Evolutionary conservation across 495 filamentous ascomycete species (phyloP).

Genomic region (Penicillium parvum): DNA sequence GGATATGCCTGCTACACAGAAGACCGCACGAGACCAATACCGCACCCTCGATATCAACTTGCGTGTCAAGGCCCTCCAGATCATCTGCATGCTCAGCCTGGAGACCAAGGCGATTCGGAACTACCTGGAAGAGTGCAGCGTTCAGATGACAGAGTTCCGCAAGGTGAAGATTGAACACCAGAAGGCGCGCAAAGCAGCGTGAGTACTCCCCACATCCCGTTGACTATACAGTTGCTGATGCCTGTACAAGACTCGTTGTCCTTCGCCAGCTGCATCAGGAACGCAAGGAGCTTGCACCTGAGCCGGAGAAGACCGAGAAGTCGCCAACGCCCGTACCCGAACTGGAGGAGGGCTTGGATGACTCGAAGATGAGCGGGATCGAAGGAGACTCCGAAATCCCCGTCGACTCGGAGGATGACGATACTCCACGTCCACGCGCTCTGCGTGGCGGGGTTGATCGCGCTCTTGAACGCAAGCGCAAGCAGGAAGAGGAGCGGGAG

Average conservation of each 20-base stretch:
- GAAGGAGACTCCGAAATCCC: conserved; percentile 49
- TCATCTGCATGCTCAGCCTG: conserved; percentile 80
- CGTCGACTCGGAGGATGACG: conserved; percentile 62
- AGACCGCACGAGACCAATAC: conserved; percentile 70
- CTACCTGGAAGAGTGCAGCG: conserved; percentile 85
- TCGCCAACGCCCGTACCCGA: conserved; percentile 63
- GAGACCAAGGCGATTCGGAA: conserved; percentile 78
- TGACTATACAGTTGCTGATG: conserved; percentile 11
- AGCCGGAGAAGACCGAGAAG: conserved; percentile 41
- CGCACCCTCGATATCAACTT: conserved; percentile 72
- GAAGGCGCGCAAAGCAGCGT: conserved; percentile 75
- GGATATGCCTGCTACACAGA: conserved; percentile 63
- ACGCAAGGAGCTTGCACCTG: conserved; percentile 77
- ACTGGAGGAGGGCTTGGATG: conserved; percentile 49
- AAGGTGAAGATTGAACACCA: conserved; percentile 96
- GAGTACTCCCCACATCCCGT: conserved; percentile 38
- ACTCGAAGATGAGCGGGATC: conserved; percentile 64
- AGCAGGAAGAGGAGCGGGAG: conserved; percentile 77
- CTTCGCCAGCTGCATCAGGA: conserved; percentile 79
- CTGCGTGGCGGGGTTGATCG: conserved; percentile 75
- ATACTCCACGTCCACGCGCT: conserved; percentile 56
- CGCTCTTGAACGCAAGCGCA: conserved; percentile 73
- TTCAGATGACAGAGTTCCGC: conserved; percentile 85
- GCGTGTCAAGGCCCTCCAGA: conserved; percentile 74
- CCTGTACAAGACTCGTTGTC: conserved; percentile 64